Percentiles rank a stretch among this genome's conserved stretches.
Evolutionary conservation across 179 eudicot species (phyloP).

Genomic region (Vitellaria paradoxa): DNA sequence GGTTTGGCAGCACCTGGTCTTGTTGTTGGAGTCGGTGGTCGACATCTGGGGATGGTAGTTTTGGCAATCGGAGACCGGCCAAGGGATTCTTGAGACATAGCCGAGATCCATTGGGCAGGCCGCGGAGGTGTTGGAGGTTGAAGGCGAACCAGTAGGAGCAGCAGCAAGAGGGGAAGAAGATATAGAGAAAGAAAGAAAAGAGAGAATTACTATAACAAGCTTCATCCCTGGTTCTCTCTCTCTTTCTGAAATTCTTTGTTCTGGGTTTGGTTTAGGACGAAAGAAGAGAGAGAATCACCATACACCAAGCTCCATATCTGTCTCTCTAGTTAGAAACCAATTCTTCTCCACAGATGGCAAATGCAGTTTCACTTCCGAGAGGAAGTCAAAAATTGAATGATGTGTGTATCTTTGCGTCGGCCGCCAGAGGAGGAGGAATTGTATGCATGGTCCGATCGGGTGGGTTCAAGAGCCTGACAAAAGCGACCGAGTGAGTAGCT

Average conservation of each 20-base stretch:
- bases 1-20: constrained; percentile 51
- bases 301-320: too few species aligned
- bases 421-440: too few species aligned
- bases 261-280: not conserved
- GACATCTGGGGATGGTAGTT: not conserved
- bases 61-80: constrained; percentile 45
- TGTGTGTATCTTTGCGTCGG: too few species aligned
- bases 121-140: constrained; percentile 1
- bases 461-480: too few species aligned
- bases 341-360: too few species aligned
- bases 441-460: too few species aligned
- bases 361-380: too few species aligned
- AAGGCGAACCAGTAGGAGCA: not conserved
- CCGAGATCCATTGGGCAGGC: constrained; percentile 55
- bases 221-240: constrained; percentile 19
- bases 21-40: constrained; percentile 14
- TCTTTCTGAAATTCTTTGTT: not conserved
- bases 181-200: constrained; percentile 14
- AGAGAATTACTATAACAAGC: constrained; percentile 20
- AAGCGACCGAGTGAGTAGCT: too few species aligned
- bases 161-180: not conserved
- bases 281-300: not conserved
- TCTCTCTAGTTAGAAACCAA: too few species aligned
- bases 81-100: constrained; percentile 45
- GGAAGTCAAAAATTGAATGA: too few species aligned